Percentiles rank a stretch among this genome's conserved stretches.
Conservation (phyloP, 2,329 filamentous ascomycete species). For the Monilinia aucupariae region DNA sequence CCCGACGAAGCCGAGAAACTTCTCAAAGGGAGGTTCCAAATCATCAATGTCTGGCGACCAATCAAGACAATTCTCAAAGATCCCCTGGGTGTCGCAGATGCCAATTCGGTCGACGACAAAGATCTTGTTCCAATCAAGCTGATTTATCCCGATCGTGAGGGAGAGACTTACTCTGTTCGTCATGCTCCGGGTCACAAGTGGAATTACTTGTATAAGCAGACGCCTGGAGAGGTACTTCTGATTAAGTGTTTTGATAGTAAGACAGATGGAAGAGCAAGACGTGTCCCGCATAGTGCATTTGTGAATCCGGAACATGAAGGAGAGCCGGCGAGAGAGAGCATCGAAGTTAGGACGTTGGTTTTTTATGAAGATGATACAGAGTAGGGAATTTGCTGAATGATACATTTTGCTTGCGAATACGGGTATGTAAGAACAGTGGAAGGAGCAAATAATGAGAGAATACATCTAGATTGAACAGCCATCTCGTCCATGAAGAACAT, state of each 20-base stretch:
- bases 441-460: neutral
- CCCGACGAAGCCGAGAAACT: constrained; percentile 42
- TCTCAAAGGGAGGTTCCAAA: constrained; percentile 44
- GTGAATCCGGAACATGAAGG: constrained; percentile 42
- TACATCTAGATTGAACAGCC: neutral
- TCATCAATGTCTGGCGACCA: constrained; percentile 51
- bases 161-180: constrained; percentile 24
- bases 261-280: constrained; percentile 47
- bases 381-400: neutral
- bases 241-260: constrained; percentile 60
- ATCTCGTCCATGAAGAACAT: neutral
- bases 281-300: constrained; percentile 54
- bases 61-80: constrained; percentile 48
- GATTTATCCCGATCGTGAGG: constrained; percentile 34
- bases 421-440: neutral
- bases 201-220: constrained; percentile 49
- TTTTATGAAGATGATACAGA: constrained; percentile 36
- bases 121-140: constrained; percentile 46
- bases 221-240: constrained; percentile 49
- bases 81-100: constrained; percentile 50
- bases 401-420: neutral
- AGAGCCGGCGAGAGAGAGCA: constrained; percentile 45
- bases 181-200: constrained; percentile 43
- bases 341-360: constrained; percentile 51
- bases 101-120: constrained; percentile 43